Conservation (phyloP, 139 green algal genomes). For the Picochlorum sp. region DNA sequence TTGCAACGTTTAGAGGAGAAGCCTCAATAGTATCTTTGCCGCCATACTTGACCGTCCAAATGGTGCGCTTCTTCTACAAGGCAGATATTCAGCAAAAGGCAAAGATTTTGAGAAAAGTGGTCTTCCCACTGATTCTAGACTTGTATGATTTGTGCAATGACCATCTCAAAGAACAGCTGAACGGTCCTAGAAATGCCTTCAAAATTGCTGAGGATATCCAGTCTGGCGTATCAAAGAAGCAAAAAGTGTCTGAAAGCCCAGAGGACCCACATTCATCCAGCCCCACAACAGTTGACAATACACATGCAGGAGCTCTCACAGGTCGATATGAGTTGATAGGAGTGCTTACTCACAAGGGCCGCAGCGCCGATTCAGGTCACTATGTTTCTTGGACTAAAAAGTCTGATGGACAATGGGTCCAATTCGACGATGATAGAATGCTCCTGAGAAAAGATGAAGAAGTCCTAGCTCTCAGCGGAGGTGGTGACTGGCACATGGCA, state of each 20-base stretch:
- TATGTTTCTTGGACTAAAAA: slow-evolving; percentile 95
- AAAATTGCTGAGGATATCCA: slow-evolving; percentile 43
- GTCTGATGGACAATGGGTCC: slow-evolving; percentile 77
- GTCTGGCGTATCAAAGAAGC: slow-evolving; percentile 26
- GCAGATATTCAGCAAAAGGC: slow-evolving; percentile 81
- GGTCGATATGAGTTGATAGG: slow-evolving; percentile 84
- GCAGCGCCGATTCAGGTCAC: slow-evolving; percentile 89
- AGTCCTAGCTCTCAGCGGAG: slow-evolving; percentile 68
- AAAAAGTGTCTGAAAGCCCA: slow-evolving; percentile 10
- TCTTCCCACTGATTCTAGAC: slow-evolving; percentile 82
- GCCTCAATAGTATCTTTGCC: slow-evolving; percentile 57
- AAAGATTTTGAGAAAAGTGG: slow-evolving; percentile 95
- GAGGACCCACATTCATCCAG: slow-evolving; percentile 4
- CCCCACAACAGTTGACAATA: slow-evolving; percentile 5
- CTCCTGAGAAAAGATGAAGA: slow-evolving; percentile 75
- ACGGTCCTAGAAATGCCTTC: slow-evolving; percentile 49
- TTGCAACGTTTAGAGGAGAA: slow-evolving; percentile 64
- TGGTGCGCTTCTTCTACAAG: slow-evolving; percentile 96
- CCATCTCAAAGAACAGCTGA: slow-evolving; percentile 73
- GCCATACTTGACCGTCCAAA: slow-evolving; percentile 79
- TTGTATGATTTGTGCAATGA: slow-evolving; percentile 85
- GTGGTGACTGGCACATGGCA: slow-evolving; percentile 97
- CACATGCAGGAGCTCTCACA: slow-evolving; percentile 28
- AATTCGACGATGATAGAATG: slow-evolving; percentile 94
- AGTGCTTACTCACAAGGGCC: slow-evolving; percentile 97